A percentile compares a stretch with the other conserved stretches of the same genome.
These are phyloP conservation scores for Anastatica hierochuntica DNA, from an alignment of 345 rosid genomes.

Conservation along the genomic window DNA sequence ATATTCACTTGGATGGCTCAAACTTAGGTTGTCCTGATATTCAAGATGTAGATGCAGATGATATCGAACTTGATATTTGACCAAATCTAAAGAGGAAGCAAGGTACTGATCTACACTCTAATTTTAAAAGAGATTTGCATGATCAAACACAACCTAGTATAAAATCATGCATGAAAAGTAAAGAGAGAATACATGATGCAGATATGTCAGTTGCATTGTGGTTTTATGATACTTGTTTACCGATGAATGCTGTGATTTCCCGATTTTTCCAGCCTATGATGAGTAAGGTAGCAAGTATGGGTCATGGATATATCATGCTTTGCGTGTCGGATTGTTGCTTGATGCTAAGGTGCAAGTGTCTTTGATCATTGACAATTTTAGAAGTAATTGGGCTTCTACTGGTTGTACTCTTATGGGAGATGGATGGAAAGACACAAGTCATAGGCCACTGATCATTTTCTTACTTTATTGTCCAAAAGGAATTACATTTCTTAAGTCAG, in stretches of 20 bases:
- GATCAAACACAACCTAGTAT: too few relatives aligned
- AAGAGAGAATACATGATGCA: too few relatives aligned
- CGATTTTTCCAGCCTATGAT: neutral
- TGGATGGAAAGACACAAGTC: too few relatives aligned
- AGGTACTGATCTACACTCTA: neutral
- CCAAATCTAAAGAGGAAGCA: neutral
- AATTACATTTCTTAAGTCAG: too few relatives aligned
- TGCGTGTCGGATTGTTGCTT: neutral
- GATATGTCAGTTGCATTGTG: neutral
- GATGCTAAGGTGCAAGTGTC: neutral
- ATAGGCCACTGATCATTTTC: too few relatives aligned
- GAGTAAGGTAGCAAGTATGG: neutral
- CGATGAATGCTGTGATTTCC: neutral
- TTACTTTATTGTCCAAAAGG: too few relatives aligned
- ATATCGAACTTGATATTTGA: neutral
- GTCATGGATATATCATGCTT: neutral
- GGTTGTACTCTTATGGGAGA: neutral
- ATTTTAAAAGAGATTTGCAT: too few relatives aligned
- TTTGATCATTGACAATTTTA: neutral
- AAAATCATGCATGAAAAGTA: too few relatives aligned
- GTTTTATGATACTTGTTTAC: neutral
- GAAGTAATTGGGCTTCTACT: neutral
- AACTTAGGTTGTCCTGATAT: neutral
- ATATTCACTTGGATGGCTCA: neutral
- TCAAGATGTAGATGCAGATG: neutral